Conservation (phyloP, 192 early-diverging fungal species). For the Podila epigama region DNA sequence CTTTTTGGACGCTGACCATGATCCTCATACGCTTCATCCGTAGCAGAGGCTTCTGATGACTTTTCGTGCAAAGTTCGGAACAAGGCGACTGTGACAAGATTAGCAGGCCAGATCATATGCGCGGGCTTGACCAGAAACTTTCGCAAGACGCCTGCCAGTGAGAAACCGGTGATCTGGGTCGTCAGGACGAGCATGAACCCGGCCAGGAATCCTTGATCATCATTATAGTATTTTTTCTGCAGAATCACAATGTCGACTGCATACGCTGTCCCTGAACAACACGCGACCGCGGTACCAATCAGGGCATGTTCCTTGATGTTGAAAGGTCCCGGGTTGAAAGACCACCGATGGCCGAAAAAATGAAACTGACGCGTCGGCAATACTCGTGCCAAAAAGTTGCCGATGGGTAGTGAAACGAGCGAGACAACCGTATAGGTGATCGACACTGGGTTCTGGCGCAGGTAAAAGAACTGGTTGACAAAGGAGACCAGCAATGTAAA, state of each 20-base stretch:
- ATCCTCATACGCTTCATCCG: neutral
- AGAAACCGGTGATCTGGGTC: constrained; percentile 64
- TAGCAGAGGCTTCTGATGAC: constrained; percentile 42
- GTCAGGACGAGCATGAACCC: constrained; percentile 54
- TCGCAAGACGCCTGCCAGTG: constrained; percentile 62
- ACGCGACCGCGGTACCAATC: constrained; percentile 42
- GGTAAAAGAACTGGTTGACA: constrained; percentile 52
- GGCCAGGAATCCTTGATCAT: constrained; percentile 42
- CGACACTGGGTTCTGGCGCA: constrained; percentile 37
- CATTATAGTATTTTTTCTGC: constrained; percentile 51
- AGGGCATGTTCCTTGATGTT: constrained; percentile 62
- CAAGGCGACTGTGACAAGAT: constrained; percentile 55
- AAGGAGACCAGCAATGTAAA: constrained; percentile 41
- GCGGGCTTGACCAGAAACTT: constrained; percentile 63
- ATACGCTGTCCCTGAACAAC: constrained; percentile 47
- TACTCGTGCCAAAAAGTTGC: constrained; percentile 26
- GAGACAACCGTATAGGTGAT: constrained; percentile 25
- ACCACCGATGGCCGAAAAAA: neutral
- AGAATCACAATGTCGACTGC: constrained; percentile 53
- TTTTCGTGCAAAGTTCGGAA: constrained; percentile 46
- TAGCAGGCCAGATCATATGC: constrained; percentile 69
- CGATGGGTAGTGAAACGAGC: constrained; percentile 26
- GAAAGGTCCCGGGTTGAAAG: constrained; percentile 62
- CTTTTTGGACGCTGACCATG: neutral
- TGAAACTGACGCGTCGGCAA: constrained; percentile 17